These are phyloP conservation scores for Coemansia sp. DNA, from an alignment of 192 early-diverging fungal species.

Conservation along the genomic window DNA sequence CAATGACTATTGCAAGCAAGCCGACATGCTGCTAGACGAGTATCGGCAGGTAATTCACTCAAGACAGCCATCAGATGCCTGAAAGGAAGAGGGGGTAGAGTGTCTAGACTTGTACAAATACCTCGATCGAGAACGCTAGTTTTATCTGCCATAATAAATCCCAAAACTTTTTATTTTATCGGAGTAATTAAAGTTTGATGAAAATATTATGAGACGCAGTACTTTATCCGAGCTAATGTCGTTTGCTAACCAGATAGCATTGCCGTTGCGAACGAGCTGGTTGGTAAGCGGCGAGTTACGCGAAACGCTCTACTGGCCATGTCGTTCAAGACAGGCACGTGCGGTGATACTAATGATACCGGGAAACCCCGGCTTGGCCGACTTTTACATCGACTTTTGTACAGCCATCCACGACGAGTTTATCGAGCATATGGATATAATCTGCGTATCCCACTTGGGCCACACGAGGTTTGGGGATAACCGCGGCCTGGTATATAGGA, in stretches of 20 bases:
- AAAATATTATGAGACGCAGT: slow-evolving; percentile 1
- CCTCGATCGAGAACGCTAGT: no score
- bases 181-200: no score
- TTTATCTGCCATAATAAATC: not conserved
- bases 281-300: slow-evolving; percentile 29
- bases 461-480: slow-evolving; percentile 44
- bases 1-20: slow-evolving; percentile 7
- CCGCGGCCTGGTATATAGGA: slow-evolving; percentile 21
- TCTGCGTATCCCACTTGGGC: slow-evolving; percentile 56
- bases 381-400: slow-evolving; percentile 79
- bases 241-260: slow-evolving; percentile 24
- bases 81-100: not conserved
- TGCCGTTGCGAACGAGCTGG: slow-evolving; percentile 43
- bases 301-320: slow-evolving; percentile 50
- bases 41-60: not conserved
- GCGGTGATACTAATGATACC: slow-evolving; percentile 59
- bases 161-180: slow-evolving; percentile 5
- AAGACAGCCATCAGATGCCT: no score
- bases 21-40: slow-evolving; percentile 10
- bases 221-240: slow-evolving; percentile 16
- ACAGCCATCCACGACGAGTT: slow-evolving; percentile 54
- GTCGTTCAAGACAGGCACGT: slow-evolving; percentile 4
- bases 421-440: slow-evolving; percentile 57
- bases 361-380: slow-evolving; percentile 78
- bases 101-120: not conserved